Conservation (phyloP, 805 yeast genomes). For the Ascoidea tarda region DNA sequence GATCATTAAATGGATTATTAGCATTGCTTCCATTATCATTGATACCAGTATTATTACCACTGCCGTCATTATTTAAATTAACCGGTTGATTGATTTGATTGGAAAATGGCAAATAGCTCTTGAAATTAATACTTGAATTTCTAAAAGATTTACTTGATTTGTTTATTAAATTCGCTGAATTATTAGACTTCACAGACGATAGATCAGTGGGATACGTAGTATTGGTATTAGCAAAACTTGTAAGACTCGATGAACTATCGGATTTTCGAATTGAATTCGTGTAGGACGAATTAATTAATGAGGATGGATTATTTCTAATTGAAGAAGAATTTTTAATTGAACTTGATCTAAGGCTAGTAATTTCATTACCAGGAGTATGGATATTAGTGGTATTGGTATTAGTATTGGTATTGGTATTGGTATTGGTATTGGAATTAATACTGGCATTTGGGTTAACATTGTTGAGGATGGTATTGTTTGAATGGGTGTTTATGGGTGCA, state of each 20-base stretch:
- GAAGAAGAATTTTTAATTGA: too few relatives aligned
- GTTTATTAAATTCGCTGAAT: neutral
- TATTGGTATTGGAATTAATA: neutral
- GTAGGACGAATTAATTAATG: neutral
- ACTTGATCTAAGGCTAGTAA: neutral
- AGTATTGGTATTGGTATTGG: neutral
- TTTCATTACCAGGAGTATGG: neutral
- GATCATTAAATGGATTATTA: neutral
- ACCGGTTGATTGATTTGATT: too few relatives aligned
- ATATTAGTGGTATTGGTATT: neutral
- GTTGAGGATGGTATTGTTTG: neutral
- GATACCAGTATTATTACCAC: neutral
- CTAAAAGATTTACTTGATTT: neutral
- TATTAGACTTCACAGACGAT: neutral
- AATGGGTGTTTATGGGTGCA: neutral
- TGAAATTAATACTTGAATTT: neutral
- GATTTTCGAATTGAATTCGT: neutral
- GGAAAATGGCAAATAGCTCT: neutral
- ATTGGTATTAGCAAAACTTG: neutral
- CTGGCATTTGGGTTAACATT: neutral
- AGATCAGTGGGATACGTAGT: neutral
- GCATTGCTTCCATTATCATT: neutral
- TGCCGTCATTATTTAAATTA: too few relatives aligned
- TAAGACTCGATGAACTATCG: neutral
- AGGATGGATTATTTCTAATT: neutral